Evolutionary conservation across 345 rosid species (phyloP), one percentile per base, ranked within the genome.

Genomic region (Populus deltoides): DNA sequence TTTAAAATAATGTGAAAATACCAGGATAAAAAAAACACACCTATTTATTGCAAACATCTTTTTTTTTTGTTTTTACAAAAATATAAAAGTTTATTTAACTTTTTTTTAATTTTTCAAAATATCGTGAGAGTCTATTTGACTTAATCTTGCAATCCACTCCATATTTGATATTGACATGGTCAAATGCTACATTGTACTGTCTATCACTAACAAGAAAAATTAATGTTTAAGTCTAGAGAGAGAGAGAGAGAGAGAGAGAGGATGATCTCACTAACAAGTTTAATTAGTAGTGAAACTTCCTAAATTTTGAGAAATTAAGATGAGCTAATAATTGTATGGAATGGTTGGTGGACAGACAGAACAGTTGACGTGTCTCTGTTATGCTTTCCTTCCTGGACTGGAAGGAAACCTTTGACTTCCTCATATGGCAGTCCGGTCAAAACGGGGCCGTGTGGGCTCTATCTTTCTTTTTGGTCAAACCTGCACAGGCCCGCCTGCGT

Each of bases 371-470:
- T 57, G 62, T 57, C 12, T 53, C 10, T 20, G 59, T 3, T 2
- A 12, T 24, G 65, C 27, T 59, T 4, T 10, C 29, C 27, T 36
- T 36, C 10, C 45, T 18, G 22, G 27, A 31, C 18, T 8, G 41
- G 45, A 67, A 36, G 41, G 45, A 67, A 36, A 36, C 47, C 47
- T 67, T 67, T 67, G 70, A 67, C 70, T 43, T n/a, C 24, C 65
- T 2, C 2, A 59, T 1, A 10, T 9, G 65, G 25, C 65, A 24
- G 65, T 24, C 65, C 16, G 16, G 3, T n/a, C 62, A 57, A 55
- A 57, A 57, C 27, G 25, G 63, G 61, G 61, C 63, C n/a, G 35
- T 47, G 63, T 49, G 74, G 74, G 74, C 24, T 71, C 39, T 17
- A 18, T 16, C 22, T 31, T 39, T 29, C 13, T 67, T 4, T 36